These are phyloP conservation scores for Pestalotiopsis fici DNA, from an alignment of 2,329 filamentous ascomycete genomes.

Conservation along the genomic window DNA sequence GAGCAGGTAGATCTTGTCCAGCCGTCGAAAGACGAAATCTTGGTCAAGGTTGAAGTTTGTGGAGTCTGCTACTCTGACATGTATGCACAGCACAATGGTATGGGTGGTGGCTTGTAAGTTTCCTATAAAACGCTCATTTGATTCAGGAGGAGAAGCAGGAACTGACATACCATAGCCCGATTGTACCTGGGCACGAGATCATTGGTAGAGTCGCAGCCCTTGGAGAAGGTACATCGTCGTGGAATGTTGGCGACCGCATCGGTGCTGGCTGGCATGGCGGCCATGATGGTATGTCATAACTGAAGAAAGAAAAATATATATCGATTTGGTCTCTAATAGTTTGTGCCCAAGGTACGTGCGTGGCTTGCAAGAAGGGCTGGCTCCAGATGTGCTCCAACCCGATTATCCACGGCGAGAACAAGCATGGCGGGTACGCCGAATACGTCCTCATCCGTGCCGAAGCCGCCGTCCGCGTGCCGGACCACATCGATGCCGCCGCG, in stretches of 20 bases:
- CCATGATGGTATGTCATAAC: slow-evolving; percentile 36
- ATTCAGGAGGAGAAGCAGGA: background rate
- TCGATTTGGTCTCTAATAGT: too few species aligned
- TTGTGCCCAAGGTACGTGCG: slow-evolving; percentile 50
- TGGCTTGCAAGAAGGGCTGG: slow-evolving; percentile 51
- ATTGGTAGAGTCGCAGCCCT: slow-evolving; percentile 60
- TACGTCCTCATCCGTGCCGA: slow-evolving; percentile 56
- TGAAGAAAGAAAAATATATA: background rate
- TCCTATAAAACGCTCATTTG: background rate
- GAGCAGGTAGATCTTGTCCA: slow-evolving; percentile 51
- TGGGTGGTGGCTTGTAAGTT: slow-evolving; percentile 36
- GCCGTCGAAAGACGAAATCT: slow-evolving; percentile 51
- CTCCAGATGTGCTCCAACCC: slow-evolving; percentile 59
- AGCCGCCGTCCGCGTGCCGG: slow-evolving; percentile 47
- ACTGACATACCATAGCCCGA: slow-evolving; percentile 2
- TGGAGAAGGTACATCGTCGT: slow-evolving; percentile 49
- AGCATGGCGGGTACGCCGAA: slow-evolving; percentile 60
- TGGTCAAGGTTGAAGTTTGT: slow-evolving; percentile 63
- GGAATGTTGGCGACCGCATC: slow-evolving; percentile 58
- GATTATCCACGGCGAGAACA: slow-evolving; percentile 55
- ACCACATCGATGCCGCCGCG: slow-evolving; percentile 38
- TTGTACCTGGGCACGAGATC: slow-evolving; percentile 61
- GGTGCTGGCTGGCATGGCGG: slow-evolving; percentile 52
- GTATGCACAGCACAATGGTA: slow-evolving; percentile 30
- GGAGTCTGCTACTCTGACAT: slow-evolving; percentile 61